Evolutionary conservation across 2,329 filamentous ascomycete genomes (phyloP).

Genomic region (Boeremia lycopersici): DNA sequence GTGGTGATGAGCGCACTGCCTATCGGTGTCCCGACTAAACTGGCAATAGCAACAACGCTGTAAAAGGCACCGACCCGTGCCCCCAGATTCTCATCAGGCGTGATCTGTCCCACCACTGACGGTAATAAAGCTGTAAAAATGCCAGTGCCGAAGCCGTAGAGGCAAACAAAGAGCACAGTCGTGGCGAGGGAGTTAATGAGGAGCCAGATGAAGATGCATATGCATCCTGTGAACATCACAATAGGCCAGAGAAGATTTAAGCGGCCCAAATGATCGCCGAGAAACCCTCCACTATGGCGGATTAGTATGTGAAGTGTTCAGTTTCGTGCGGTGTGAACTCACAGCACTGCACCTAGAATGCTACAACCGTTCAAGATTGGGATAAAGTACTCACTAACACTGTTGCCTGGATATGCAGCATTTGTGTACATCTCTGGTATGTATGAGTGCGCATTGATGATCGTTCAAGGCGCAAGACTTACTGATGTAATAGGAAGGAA

Average conservation of each 20-base stretch:
- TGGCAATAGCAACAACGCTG: constrained; percentile 66
- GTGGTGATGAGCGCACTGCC: constrained; percentile 55
- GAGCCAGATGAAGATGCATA: constrained; percentile 64
- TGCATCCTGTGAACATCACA: constrained; percentile 48
- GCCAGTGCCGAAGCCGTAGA: constrained; percentile 74
- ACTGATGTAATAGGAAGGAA: constrained; percentile 44
- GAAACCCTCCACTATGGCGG: constrained; percentile 53
- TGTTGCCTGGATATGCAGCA: constrained; percentile 55
- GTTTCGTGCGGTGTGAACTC: constrained; percentile 40
- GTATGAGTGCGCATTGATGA: background rate
- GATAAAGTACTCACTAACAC: constrained; percentile 56
- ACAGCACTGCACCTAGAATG: constrained; percentile 58
- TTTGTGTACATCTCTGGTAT: constrained; percentile 64
- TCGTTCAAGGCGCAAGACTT: constrained; percentile 23
- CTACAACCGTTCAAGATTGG: constrained; percentile 57
- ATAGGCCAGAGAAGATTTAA: constrained; percentile 62
- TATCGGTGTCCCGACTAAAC: constrained; percentile 71
- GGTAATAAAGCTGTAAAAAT: constrained; percentile 69
- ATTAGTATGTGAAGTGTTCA: background rate
- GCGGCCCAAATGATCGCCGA: constrained; percentile 60
- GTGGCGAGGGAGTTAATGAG: constrained; percentile 56
- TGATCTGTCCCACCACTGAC: constrained; percentile 71
- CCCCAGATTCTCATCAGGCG: constrained; percentile 72
- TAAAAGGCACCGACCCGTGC: constrained; percentile 70
- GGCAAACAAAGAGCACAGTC: constrained; percentile 67